These are phyloP conservation scores for Letharia lupina DNA, from an alignment of 495 filamentous ascomycete species.

Conservation along the genomic window DNA sequence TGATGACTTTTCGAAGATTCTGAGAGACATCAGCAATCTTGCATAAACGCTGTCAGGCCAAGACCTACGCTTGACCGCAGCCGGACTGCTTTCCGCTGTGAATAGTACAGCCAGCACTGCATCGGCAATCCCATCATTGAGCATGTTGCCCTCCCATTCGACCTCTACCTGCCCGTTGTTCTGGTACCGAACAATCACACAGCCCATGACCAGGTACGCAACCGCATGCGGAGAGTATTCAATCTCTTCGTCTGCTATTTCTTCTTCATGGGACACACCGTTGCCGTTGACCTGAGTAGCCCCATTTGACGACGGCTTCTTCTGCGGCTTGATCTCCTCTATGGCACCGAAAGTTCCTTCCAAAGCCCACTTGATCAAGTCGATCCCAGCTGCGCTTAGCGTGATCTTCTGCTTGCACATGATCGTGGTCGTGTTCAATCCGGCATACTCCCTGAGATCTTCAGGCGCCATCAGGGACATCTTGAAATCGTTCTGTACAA, in stretches of 20 bases:
- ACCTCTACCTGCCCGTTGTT: conserved; percentile 71
- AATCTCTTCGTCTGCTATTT: conserved; percentile 46
- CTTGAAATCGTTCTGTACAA: conserved; percentile 96
- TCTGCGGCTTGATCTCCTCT: conserved; percentile 52
- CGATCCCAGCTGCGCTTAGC: conserved; percentile 78
- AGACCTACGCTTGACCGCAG: conserved; percentile 79
- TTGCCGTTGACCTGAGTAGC: conserved; percentile 35
- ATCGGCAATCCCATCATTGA: conserved; percentile 95
- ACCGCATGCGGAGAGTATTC: conserved; percentile 28
- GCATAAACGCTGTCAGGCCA: not conserved
- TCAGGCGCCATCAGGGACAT: conserved; percentile 93
- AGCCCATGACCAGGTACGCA: conserved; percentile 82
- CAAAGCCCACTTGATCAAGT: conserved; percentile 86
- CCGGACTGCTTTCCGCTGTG: conserved; percentile 83
- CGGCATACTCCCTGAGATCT: conserved; percentile 90
- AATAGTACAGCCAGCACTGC: conserved; percentile 86
- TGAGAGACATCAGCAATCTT: conserved; percentile 26
- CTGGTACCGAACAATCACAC: conserved; percentile 64
- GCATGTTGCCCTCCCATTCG: conserved; percentile 96
- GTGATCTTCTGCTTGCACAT: conserved; percentile 81
- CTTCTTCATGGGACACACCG: conserved; percentile 35
- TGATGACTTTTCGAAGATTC: conserved; percentile 45
- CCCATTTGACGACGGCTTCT: conserved; percentile 32
- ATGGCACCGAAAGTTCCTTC: conserved; percentile 88
- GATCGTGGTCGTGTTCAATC: conserved; percentile 86